Evolutionary conservation across 768 basidiomycete species (phyloP), one percentile per base, ranked within the genome.

Genomic region (Amanita subjunquillea): DNA sequence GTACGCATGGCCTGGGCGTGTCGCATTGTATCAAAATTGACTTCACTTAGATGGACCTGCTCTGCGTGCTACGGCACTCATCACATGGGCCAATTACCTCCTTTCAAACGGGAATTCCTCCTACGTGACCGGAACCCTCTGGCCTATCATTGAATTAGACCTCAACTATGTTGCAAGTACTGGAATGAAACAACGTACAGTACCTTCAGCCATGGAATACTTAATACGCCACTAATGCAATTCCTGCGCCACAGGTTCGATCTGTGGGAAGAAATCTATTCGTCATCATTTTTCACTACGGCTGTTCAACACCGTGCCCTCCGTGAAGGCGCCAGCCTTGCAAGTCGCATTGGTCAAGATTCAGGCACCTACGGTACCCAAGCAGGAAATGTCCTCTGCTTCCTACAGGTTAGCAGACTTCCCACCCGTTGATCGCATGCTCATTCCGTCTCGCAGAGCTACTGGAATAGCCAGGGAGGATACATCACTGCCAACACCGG

Each of bases 281-380:
- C 83, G 0, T 78, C 80, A 20, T 88, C 85, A 3, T 92, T 88
- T 73, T 91, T 87, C 64, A 91, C 90, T 4, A 78, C 85, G 0
- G 82, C 83, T 3, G 80, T 83, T 1, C 89, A 90, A 58, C 86
- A 89, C 60, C 79, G 82, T 27, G 75, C 87, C 8, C 68, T 91
- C 32, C 82, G 82, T 20, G 75, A 87, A 62, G 88, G 88, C n/a
- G 73, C 79, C 5, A 57, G 73, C 0, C 71, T 91, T 13, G 89
- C 88, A 0, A 68, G 67, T 7, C 63, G 67, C 22, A 70, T 88
- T 27, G 80, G 79, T 13, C 72, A 82, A 58, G 67, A 71, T 2
- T 63, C 69, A 22, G 62, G 59, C 25, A 65, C 58, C n/a, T 87
- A 84, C 60, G 68, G 66, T 3, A 67, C 72, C 0, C 83, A 90